These are phyloP conservation scores for Urochloa ruziziensis DNA, from an alignment of 176 grass and related monocot species.

Conservation along the genomic window DNA sequence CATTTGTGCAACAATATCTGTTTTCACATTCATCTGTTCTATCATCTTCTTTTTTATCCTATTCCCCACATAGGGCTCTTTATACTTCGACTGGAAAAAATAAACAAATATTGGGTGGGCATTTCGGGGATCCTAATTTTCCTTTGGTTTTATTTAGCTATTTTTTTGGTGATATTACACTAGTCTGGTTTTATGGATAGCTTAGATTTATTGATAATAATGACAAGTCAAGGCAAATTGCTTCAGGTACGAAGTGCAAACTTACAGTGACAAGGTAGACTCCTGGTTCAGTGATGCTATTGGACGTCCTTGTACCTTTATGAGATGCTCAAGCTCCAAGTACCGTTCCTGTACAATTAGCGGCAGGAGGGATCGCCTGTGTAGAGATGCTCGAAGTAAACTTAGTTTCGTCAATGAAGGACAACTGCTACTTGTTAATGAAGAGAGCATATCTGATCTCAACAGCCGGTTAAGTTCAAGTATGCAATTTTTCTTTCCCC, in stretches of 20 bases:
- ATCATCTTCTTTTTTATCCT: not conserved
- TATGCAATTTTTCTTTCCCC: conserved; percentile 30
- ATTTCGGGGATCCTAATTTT: not conserved
- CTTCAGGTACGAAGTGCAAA: conserved; percentile 68
- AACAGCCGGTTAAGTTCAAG: conserved; percentile 67
- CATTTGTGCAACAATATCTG: not conserved
- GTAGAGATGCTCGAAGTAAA: conserved; percentile 75
- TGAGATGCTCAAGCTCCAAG: conserved; percentile 75
- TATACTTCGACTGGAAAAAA: not conserved
- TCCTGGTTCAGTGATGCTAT: conserved; percentile 85
- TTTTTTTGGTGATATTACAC: not conserved
- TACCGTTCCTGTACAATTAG: conserved; percentile 34
- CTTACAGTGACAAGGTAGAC: conserved; percentile 62
- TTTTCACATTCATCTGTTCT: conserved; percentile 1
- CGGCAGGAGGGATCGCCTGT: conserved; percentile 29
- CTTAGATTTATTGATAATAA: conserved; percentile 1
- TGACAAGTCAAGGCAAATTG: conserved; percentile 5
- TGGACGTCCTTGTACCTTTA: conserved; percentile 61
- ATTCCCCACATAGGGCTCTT: not conserved
- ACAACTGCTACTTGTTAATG: conserved; percentile 77
- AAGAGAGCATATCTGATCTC: conserved; percentile 75
- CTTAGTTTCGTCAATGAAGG: conserved; percentile 90
- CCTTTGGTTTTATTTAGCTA: not conserved
- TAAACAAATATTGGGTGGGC: not conserved
- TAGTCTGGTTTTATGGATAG: not conserved